Conservation (phyloP, 2,329 filamentous ascomycete genomes). For the Colletotrichum cordylinicola region DNA sequence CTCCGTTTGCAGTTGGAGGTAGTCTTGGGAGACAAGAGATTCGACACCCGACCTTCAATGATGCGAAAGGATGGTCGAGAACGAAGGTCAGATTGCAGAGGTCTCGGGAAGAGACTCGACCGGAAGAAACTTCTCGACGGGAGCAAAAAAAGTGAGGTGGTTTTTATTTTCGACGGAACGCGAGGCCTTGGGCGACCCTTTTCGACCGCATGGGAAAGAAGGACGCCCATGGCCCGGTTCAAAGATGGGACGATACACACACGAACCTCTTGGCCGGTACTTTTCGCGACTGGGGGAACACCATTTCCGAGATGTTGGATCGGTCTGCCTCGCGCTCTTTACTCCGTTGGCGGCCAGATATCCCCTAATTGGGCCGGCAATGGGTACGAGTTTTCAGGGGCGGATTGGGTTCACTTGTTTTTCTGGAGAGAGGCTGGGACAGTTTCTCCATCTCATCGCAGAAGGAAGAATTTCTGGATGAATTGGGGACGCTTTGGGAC, state of each 20-base stretch:
- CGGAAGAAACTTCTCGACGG: conserved; percentile 3
- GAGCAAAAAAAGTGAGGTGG: conserved; percentile 8
- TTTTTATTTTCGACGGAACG: neutral
- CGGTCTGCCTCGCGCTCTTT: neutral
- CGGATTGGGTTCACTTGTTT: neutral
- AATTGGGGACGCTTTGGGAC: neutral
- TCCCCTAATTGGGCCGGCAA: conserved; percentile 19
- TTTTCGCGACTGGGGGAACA: neutral
- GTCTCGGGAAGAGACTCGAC: conserved; percentile 8
- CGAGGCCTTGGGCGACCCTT: neutral
- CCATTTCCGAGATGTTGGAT: conserved; percentile 2
- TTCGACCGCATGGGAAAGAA: neutral
- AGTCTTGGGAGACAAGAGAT: conserved; percentile 8
- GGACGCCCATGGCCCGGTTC: neutral
- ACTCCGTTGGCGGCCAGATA: conserved; percentile 13
- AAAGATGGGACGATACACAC: neutral
- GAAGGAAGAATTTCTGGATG: conserved; percentile 11
- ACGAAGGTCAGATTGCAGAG: conserved; percentile 13
- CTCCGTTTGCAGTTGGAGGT: neutral
- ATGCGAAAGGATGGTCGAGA: neutral
- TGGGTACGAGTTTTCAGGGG: neutral
- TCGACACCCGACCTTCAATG: conserved; percentile 11
- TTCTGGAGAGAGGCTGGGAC: conserved; percentile 21
- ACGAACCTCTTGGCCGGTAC: neutral
- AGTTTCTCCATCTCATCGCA: neutral